phyloP scores from a whole-genome alignment of 2,329 filamentous ascomycete genomes.

The Trichoderma sp. region DNA sequence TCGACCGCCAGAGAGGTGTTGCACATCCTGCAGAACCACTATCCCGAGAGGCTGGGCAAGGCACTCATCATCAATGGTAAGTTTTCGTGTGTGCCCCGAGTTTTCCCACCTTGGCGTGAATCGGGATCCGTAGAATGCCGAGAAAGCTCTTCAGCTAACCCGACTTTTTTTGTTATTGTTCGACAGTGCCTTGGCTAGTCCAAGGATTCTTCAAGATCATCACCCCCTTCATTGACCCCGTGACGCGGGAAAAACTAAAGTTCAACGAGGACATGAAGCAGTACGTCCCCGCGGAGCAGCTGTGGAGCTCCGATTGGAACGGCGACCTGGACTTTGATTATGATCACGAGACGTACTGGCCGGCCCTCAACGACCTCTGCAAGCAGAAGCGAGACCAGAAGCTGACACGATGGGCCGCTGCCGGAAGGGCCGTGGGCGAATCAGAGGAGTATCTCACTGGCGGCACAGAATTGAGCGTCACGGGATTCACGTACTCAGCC shows the following conservation, averaged over 20 bases:
- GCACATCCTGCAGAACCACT: slow-evolving; percentile 89
- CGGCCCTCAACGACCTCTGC: slow-evolving; percentile 71
- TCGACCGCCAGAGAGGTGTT: slow-evolving; percentile 79
- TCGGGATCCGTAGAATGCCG: not conserved
- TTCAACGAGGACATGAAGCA: slow-evolving; percentile 90
- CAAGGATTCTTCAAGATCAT: slow-evolving; percentile 95
- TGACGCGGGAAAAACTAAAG: slow-evolving; percentile 91
- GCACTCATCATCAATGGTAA: slow-evolving; percentile 85
- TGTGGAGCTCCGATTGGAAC: slow-evolving; percentile 71
- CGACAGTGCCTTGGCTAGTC: slow-evolving; percentile 80
- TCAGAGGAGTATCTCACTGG: slow-evolving; percentile 84
- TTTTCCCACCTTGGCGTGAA: not conserved
- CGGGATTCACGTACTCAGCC: slow-evolving; percentile 31
- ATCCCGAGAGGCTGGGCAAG: slow-evolving; percentile 85
- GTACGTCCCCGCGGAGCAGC: slow-evolving; percentile 76
- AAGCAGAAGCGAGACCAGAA: slow-evolving; percentile 61
- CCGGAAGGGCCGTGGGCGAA: slow-evolving; percentile 79
- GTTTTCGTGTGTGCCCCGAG: slow-evolving; percentile 28
- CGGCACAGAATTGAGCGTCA: slow-evolving; percentile 36
- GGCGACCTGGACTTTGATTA: slow-evolving; percentile 88
- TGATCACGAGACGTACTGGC: slow-evolving; percentile 87
- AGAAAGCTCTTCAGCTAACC: not conserved
- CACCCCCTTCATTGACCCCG: slow-evolving; percentile 91
- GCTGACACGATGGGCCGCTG: slow-evolving; percentile 70
- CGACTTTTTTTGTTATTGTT: not conserved